These are phyloP conservation scores for Vitis cinerea DNA, from an alignment of 164 flowering plant species.

Conservation along the genomic window DNA sequence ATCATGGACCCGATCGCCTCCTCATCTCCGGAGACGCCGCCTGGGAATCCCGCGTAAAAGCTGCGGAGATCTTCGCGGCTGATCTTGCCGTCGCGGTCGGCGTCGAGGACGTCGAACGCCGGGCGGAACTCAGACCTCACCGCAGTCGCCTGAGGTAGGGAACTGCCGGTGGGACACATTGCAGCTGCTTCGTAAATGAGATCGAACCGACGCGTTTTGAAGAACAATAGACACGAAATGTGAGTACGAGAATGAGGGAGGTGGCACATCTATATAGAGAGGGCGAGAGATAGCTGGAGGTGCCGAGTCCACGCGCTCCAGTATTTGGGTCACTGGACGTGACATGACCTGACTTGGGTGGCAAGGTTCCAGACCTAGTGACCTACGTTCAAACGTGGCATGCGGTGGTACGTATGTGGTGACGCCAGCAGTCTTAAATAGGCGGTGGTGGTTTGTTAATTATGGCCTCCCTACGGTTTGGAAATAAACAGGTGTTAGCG, in stretches of 20 bases:
- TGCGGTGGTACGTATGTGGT: conserved; percentile 1
- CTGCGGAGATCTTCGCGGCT: conserved; percentile 69
- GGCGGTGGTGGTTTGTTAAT: background rate
- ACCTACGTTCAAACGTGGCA: background rate
- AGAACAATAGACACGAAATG: background rate
- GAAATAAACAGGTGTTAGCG: no score
- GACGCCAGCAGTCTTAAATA: background rate
- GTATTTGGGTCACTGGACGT: no score
- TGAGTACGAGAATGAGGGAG: no score
- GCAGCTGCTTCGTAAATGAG: background rate
- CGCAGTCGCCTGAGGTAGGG: conserved; percentile 3
- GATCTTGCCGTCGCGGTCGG: conserved; percentile 84
- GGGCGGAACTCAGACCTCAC: conserved; percentile 33
- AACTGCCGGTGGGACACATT: conserved; percentile 78
- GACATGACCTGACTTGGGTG: no score
- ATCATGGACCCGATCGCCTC: conserved; percentile 78
- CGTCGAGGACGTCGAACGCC: conserved; percentile 79
- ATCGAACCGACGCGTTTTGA: background rate
- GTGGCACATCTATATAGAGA: background rate
- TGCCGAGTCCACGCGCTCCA: no score
- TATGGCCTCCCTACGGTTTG: background rate
- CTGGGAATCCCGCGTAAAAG: conserved; percentile 40
- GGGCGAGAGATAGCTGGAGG: background rate
- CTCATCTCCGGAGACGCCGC: conserved; percentile 27
- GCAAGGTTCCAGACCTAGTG: no score